phyloP scores from a whole-genome alignment of 1,139 yeast genomes.

The Yamadazyma atlantica region DNA sequence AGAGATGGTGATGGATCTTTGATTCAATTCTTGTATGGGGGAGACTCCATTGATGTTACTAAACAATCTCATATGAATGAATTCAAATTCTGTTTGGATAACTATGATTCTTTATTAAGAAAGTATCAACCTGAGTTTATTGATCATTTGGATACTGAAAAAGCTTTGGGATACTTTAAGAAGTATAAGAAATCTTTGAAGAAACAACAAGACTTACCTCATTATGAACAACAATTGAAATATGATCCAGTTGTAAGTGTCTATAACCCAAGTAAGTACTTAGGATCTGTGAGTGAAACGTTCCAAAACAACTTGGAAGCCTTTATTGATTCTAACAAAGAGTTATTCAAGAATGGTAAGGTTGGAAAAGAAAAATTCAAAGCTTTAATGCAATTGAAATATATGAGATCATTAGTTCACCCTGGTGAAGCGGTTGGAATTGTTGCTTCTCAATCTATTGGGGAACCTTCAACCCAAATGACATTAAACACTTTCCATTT shows the following conservation, averaged over 20 bases:
- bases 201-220: slow-evolving; percentile 64
- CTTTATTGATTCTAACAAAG: slow-evolving; percentile 57
- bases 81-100: slow-evolving; percentile 89
- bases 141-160: slow-evolving; percentile 68
- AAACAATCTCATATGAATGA: slow-evolving; percentile 93
- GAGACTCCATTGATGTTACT: slow-evolving; percentile 93
- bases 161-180: slow-evolving; percentile 78
- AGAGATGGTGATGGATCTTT: slow-evolving; percentile 95
- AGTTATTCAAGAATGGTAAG: slow-evolving; percentile 54
- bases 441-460: slow-evolving; percentile 96
- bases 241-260: slow-evolving; percentile 89
- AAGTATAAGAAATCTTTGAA: slow-evolving; percentile 74
- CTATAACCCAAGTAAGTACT: slow-evolving; percentile 81
- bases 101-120: slow-evolving; percentile 80
- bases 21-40: slow-evolving; percentile 95
- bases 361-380: slow-evolving; percentile 85
- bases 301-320: slow-evolving; percentile 80
- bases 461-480: slow-evolving; percentile 99
- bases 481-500: slow-evolving; percentile 99
- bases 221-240: slow-evolving; percentile 60
- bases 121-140: slow-evolving; percentile 77
- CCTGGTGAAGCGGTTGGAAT: slow-evolving; percentile 99
- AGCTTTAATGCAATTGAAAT: slow-evolving; percentile 96
- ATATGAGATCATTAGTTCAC: slow-evolving; percentile 90
- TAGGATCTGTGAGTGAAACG: slow-evolving; percentile 91